phyloP scores from a whole-genome alignment of 2,329 filamentous ascomycete species.

The Paradendryphiella salina region DNA sequence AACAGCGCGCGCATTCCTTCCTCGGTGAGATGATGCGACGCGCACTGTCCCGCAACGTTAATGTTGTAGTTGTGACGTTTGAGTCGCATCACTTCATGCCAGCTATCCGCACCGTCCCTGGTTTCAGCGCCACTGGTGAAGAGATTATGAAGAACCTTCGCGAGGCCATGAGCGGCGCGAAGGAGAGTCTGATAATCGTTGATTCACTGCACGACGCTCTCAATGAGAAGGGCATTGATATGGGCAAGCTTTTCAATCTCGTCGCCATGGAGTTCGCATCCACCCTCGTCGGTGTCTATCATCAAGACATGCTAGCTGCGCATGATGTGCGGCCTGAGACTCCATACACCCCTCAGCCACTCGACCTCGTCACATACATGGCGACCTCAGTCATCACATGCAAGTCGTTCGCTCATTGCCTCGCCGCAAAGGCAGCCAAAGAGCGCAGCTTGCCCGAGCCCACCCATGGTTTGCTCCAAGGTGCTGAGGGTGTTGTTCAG shows the following conservation, averaged over 20 bases:
- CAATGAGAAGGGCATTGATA: slow-evolving; percentile 45
- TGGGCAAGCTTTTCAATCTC: slow-evolving; percentile 69
- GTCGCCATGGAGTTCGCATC: slow-evolving; percentile 65
- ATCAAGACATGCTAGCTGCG: slow-evolving; percentile 72
- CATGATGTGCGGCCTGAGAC: slow-evolving; percentile 35
- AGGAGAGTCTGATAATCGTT: slow-evolving; percentile 67
- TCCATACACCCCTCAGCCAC: slow-evolving; percentile 56
- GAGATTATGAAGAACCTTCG: slow-evolving; percentile 41
- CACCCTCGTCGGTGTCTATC: slow-evolving; percentile 79
- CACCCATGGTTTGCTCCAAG: slow-evolving; percentile 75
- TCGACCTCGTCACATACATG: slow-evolving; percentile 76
- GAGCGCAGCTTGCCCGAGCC: slow-evolving; percentile 76
- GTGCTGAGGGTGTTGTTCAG: slow-evolving; percentile 75
- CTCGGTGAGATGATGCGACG: slow-evolving; percentile 73
- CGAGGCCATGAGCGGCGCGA: slow-evolving; percentile 23
- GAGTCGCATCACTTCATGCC: slow-evolving; percentile 67
- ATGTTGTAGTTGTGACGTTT: slow-evolving; percentile 77
- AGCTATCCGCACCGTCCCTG: slow-evolving; percentile 69
- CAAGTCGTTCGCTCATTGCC: slow-evolving; percentile 72
- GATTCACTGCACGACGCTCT: slow-evolving; percentile 74
- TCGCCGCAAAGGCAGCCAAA: slow-evolving; percentile 72
- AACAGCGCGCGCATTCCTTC: slow-evolving; percentile 74
- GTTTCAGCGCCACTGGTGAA: slow-evolving; percentile 63
- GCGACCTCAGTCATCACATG: slow-evolving; percentile 83
- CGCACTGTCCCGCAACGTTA: slow-evolving; percentile 59